Evolutionary conservation across 2,329 filamentous ascomycete species (phyloP).

Genomic region (Coniochaeta sp.): DNA sequence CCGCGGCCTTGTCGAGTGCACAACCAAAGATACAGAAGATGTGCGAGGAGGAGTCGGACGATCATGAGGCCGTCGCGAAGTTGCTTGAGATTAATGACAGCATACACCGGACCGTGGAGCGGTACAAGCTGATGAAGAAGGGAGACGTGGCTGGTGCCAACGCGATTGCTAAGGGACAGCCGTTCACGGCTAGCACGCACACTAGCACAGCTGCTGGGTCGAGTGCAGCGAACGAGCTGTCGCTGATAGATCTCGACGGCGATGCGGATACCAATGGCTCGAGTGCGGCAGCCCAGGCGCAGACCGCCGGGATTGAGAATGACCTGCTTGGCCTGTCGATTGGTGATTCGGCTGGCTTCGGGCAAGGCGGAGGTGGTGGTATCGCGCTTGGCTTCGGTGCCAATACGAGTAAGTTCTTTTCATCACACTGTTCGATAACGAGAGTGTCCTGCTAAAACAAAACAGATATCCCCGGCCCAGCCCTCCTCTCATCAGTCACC

Average conservation of each 20-base stretch:
- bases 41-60: conserved; percentile 98
- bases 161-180: conserved; percentile 75
- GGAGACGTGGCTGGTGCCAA: conserved; percentile 80
- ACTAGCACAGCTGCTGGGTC: conserved; percentile 56
- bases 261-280: conserved; percentile 48
- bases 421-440: too few relatives aligned
- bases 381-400: conserved; percentile 76
- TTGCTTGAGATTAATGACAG: conserved; percentile 97
- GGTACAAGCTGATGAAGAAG: conserved; percentile 94
- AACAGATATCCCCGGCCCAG: conserved; percentile 56
- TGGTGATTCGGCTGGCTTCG: conserved; percentile 57
- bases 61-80: conserved; percentile 91
- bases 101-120: conserved; percentile 92
- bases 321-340: conserved; percentile 87
- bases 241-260: conserved; percentile 84
- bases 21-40: conserved; percentile 99
- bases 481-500: conserved; percentile 57
- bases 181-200: conserved; percentile 47
- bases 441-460: conserved; percentile 19
- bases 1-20: conserved; percentile 79
- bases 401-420: conserved; percentile 50
- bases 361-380: conserved; percentile 62
- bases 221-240: conserved; percentile 66
- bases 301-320: conserved; percentile 69
- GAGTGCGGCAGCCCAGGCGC: conserved; percentile 29